Conservation (phyloP, 1,139 yeast species). For the Suhomyces choctaworum region DNA sequence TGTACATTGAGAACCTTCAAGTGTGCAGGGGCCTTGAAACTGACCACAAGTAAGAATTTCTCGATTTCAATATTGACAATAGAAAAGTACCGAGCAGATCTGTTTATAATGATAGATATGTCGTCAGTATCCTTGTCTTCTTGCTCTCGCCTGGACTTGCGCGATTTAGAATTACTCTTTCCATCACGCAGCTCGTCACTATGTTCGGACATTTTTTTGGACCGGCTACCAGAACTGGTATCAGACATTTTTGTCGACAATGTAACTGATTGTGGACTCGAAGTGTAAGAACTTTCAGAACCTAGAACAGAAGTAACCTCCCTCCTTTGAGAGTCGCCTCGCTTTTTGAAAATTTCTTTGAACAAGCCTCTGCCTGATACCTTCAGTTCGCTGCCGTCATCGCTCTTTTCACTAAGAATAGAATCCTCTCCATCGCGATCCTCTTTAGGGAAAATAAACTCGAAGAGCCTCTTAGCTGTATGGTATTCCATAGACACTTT, state of each 20-base stretch:
- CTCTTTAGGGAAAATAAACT: constrained; percentile 61
- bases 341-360: constrained; percentile 2
- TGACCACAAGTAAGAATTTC: constrained; percentile 56
- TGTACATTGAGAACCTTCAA: constrained; percentile 71
- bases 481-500: constrained; percentile 70
- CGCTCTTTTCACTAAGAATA: constrained; percentile 3
- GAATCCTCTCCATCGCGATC: constrained; percentile 2
- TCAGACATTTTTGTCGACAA: constrained; percentile 5
- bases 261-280: constrained; percentile 1
- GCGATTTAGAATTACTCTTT: background rate
- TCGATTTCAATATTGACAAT: constrained; percentile 60
- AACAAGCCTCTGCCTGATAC: constrained; percentile 9
- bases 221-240: background rate
- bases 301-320: constrained; percentile 7
- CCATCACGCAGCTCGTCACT: constrained; percentile 2
- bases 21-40: constrained; percentile 75
- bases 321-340: constrained; percentile 5
- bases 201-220: constrained; percentile 4
- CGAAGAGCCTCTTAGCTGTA: constrained; percentile 61
- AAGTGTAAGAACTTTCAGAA: constrained; percentile 6
- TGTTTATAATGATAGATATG: constrained; percentile 55
- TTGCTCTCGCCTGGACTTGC: background rate
- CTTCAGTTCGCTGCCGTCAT: constrained; percentile 8
- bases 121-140: constrained; percentile 35
- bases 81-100: constrained; percentile 69